These are phyloP conservation scores for Pseudodiploospora longispora DNA, from an alignment of 2,329 filamentous ascomycete species.

Conservation along the genomic window DNA sequence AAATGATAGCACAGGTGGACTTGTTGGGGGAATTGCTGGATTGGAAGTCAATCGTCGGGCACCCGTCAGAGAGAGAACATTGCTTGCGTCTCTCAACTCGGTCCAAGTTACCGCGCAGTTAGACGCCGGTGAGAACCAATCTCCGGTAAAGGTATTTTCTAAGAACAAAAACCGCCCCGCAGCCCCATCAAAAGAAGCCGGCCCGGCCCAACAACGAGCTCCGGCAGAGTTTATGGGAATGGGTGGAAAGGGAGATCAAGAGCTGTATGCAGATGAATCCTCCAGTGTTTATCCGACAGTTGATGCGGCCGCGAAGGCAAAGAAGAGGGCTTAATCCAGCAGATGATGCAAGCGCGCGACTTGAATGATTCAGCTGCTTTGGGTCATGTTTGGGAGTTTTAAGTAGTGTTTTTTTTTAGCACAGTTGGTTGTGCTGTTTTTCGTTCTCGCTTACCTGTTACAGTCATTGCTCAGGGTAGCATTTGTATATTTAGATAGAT, in stretches of 20 bases:
- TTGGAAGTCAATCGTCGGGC: conserved; percentile 82
- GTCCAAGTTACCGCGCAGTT: conserved; percentile 47
- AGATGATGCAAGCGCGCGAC: conserved; percentile 7
- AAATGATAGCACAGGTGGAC: conserved; percentile 82
- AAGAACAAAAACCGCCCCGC: conserved; percentile 51
- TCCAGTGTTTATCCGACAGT: conserved; percentile 39
- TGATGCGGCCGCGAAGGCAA: conserved; percentile 21
- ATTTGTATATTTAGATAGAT: conserved; percentile 8
- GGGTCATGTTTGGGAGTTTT: neutral
- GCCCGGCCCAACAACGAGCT: conserved; percentile 58
- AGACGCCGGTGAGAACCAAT: conserved; percentile 47
- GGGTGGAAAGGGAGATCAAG: conserved; percentile 79
- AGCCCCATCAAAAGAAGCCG: conserved; percentile 46
- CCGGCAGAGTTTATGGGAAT: conserved; percentile 73
- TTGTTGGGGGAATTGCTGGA: conserved; percentile 76
- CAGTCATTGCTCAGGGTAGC: neutral
- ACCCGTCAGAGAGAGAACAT: conserved; percentile 70
- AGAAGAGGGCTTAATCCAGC: conserved; percentile 21
- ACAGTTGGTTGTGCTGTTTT: neutral
- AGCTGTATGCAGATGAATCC: conserved; percentile 60
- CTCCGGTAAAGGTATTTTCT: conserved; percentile 63
- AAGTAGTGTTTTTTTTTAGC: conserved; percentile 1
- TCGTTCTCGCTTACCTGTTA: conserved; percentile 4
- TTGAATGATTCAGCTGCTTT: neutral
- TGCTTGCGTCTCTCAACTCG: conserved; percentile 75